Conservation (phyloP, 495 filamentous ascomycete species). For the Baudoinia panamericana region DNA sequence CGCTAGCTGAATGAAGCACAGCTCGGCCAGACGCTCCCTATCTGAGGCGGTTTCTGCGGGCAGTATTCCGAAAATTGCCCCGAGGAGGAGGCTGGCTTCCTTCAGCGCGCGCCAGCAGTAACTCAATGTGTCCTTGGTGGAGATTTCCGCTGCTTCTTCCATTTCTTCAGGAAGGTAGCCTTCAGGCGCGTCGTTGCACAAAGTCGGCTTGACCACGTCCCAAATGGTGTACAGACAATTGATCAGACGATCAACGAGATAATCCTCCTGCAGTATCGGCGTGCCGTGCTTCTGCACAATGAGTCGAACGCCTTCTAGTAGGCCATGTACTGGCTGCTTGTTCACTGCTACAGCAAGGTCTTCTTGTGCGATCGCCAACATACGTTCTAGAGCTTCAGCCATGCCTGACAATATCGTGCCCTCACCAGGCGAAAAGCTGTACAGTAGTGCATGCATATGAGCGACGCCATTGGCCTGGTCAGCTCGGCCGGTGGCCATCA, state of each 20-base stretch:
- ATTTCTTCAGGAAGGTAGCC: slow-evolving; percentile 64
- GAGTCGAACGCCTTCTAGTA: slow-evolving; percentile 36
- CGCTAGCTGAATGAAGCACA: slow-evolving; percentile 69
- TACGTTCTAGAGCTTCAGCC: slow-evolving; percentile 13
- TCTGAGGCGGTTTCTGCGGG: too few species aligned
- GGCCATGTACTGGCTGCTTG: slow-evolving; percentile 29
- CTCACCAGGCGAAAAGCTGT: background rate
- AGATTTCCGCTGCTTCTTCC: slow-evolving; percentile 51
- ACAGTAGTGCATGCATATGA: slow-evolving; percentile 31
- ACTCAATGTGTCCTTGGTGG: slow-evolving; percentile 75
- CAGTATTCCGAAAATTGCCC: slow-evolving; percentile 37
- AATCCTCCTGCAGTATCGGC: slow-evolving; percentile 11
- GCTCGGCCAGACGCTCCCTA: slow-evolving; percentile 43
- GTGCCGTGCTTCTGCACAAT: slow-evolving; percentile 13
- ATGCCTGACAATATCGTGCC: slow-evolving; percentile 14
- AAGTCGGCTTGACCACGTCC: slow-evolving; percentile 54
- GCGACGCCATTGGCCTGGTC: slow-evolving; percentile 80
- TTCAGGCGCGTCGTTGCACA: slow-evolving; percentile 87
- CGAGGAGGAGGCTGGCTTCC: slow-evolving; percentile 62
- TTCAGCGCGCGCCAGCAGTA: slow-evolving; percentile 89
- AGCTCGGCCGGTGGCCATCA: slow-evolving; percentile 56
- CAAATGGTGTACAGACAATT: slow-evolving; percentile 52
- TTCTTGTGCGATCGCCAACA: slow-evolving; percentile 17
- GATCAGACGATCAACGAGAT: slow-evolving; percentile 41
- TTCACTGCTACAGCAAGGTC: slow-evolving; percentile 23